Base-by-base conservation (phyloP, 2,329 filamentous ascomycete genomes). In the Trichoderma harzianum region DNA sequence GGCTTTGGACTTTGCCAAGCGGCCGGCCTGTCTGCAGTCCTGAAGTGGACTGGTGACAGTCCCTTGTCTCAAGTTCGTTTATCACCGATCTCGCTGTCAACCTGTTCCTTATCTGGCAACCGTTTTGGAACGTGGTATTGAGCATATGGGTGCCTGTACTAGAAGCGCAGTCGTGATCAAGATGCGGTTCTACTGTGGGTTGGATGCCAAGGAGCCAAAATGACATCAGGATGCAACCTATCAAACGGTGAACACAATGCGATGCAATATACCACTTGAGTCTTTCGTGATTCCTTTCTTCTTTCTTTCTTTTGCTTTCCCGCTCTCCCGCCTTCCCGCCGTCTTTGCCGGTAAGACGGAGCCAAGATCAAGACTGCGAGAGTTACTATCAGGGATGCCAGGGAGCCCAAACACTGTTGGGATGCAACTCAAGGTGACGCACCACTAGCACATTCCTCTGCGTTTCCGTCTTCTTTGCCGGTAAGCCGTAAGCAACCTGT, bases 401-500 rank as follows among this genome's bases (percentile, higher is more conserved):
- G 47, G 66, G 55, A 47, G 28, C 66, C 28, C 28, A 66, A 66
- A 30, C 43, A 32, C 14, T 47, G 11, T n/a, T 14, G 12, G n/a
- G 10, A 36, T 47, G 67, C 57, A 51, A 21, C 57, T 62, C 43
- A 47, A 26, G 14, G 61, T 30, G 14, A 51, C 32, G 18, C 16
- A 26, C 16, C 18, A 16, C 34, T 28, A n/a, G 57, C 39, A 43
- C 57, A 3, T 62, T 36, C 39, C 47, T 28, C 28, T 62, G 36
- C 34, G n/a, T 34, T 36, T 53, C 36, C 57, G 36, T 32, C 12
- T 53, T 24, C 28, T 53, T 53, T 62, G 14, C 39, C 30, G 18
- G 57, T 61, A 34, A 51, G 66, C 66, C 36, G 39, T 69, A 61
- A 69, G 66, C 66, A 34, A 60, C 36, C 12, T 28, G 39, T 51